Conservation (phyloP, 768 basidiomycete species). For the Lentinus tigrinus region DNA sequence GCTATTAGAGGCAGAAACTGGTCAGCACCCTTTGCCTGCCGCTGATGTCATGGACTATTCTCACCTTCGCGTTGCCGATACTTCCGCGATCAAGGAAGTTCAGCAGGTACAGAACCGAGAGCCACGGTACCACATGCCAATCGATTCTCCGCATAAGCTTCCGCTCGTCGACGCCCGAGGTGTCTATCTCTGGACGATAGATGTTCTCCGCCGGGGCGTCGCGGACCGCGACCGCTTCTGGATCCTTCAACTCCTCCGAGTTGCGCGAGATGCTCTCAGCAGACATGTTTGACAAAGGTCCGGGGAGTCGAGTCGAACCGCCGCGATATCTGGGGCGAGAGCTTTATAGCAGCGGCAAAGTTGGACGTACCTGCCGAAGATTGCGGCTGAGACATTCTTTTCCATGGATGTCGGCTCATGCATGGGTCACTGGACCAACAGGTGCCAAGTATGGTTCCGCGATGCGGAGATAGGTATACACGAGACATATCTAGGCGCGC, state of each 20-base stretch:
- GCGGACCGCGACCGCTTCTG: constrained; percentile 9
- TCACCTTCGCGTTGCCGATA: constrained; percentile 74
- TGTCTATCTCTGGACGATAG: constrained; percentile 54
- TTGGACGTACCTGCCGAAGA: background rate
- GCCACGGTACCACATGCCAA: constrained; percentile 70
- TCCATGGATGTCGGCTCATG: no score
- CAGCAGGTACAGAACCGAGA: constrained; percentile 70
- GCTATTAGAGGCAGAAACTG: constrained; percentile 30
- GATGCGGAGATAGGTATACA: no score
- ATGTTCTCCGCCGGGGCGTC: constrained; percentile 24
- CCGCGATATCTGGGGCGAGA: no score
- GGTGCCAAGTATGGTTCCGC: no score
- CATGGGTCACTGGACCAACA: no score
- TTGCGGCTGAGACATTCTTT: no score
- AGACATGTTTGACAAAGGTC: constrained; percentile 4
- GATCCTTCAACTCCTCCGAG: constrained; percentile 3
- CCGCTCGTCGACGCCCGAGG: constrained; percentile 51
- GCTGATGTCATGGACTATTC: background rate
- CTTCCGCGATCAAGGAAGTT: constrained; percentile 65
- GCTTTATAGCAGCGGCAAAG: background rate
- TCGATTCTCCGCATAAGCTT: constrained; percentile 61
- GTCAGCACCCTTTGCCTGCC: background rate
- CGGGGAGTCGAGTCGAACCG: background rate
- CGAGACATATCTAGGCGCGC: no score
- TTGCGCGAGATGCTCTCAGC: constrained; percentile 7